A percentile compares a stretch with the other conserved stretches of the same genome.
Conservation (phyloP, 148 eudicot genomes). For the Rhododendron simsii region DNA sequence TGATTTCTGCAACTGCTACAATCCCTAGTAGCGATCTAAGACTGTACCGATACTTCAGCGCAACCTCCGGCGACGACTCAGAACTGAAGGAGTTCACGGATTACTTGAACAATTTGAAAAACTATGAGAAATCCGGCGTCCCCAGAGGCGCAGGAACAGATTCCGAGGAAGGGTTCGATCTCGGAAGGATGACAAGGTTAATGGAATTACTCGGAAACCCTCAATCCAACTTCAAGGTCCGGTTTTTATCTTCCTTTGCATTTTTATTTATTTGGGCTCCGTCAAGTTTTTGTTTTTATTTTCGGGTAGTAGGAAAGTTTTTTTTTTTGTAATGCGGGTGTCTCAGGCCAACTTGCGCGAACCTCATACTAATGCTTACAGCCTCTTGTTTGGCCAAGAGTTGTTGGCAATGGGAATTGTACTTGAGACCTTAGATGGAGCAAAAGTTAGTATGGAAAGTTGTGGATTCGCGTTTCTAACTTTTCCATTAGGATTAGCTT, state of each 20-base stretch:
- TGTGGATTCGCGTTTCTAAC: too few species aligned
- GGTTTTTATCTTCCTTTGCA: not conserved
- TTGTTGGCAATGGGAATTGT: too few species aligned
- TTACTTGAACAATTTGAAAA: constrained; percentile 23
- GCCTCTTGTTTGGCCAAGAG: too few species aligned
- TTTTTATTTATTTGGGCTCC: not conserved
- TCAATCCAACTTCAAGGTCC: constrained; percentile 79
- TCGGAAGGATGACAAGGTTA: constrained; percentile 79
- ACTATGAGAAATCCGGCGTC: constrained; percentile 62
- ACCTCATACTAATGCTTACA: too few species aligned
- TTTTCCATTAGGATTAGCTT: too few species aligned
- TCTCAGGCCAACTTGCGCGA: too few species aligned
- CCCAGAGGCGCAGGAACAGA: constrained; percentile 89
- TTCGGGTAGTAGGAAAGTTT: too few species aligned
- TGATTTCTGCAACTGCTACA: not conserved
- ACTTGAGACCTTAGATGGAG: too few species aligned
- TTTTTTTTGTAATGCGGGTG: too few species aligned
- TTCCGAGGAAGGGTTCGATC: constrained; percentile 84
- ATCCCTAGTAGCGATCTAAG: not conserved
- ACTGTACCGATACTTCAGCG: not conserved
- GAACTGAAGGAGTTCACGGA: constrained; percentile 28
- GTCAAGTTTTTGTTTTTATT: not conserved
- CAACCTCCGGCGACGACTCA: constrained; percentile 8
- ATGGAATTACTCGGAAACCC: constrained; percentile 78
- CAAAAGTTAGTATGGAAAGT: too few species aligned